These are phyloP conservation scores for Aspergillus brasiliensis DNA, from an alignment of 2,329 filamentous ascomycete species.

Conservation along the genomic window DNA sequence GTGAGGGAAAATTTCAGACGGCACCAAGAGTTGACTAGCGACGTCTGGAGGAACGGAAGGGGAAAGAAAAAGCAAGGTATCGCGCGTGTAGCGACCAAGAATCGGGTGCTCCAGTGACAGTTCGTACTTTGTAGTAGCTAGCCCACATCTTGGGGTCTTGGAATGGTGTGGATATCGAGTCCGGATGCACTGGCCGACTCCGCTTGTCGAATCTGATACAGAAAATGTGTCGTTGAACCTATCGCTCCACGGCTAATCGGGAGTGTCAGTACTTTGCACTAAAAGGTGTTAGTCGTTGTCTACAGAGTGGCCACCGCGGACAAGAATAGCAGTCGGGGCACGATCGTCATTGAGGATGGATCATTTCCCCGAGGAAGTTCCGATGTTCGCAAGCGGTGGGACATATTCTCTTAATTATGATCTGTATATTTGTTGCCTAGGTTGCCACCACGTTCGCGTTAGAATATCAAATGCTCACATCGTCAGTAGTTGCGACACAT, in stretches of 20 bases:
- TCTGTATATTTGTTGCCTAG: neutral
- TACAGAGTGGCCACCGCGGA: neutral
- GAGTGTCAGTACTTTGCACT: neutral
- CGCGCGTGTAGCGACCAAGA: neutral
- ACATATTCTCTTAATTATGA: no score
- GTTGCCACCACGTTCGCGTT: neutral
- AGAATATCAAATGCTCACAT: neutral
- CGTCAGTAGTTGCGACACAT: neutral
- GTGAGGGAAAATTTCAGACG: neutral
- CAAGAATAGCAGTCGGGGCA: conserved; percentile 1
- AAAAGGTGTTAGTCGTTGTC: neutral
- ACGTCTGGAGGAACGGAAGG: neutral
- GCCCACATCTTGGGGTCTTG: neutral
- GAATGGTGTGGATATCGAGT: neutral
- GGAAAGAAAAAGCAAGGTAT: neutral
- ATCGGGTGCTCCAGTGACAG: neutral
- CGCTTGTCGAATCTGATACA: neutral
- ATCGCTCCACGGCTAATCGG: neutral
- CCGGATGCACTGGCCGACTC: neutral
- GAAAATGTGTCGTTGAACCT: neutral
- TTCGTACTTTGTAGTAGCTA: neutral
- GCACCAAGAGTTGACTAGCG: neutral
- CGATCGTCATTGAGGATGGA: neutral
- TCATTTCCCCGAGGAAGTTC: neutral
- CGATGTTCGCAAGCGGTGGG: neutral